These are phyloP conservation scores for Sugiyamaella boreocaroliniensis DNA, from an alignment of 805 yeast genomes.

Conservation along the genomic window DNA sequence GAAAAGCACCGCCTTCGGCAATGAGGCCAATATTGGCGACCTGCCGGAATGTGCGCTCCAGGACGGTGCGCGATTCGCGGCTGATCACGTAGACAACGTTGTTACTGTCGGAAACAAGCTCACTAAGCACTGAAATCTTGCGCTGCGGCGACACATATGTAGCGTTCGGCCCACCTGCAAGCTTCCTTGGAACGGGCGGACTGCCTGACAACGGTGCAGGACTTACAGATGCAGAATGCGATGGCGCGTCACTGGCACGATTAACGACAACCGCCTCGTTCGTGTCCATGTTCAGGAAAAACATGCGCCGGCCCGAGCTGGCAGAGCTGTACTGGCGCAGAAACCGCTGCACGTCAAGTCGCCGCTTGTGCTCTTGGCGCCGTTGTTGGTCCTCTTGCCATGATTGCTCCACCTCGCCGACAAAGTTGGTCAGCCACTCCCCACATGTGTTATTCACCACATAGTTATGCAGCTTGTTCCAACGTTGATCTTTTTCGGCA, in stretches of 20 bases:
- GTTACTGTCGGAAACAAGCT: slow-evolving; percentile 48
- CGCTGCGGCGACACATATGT: slow-evolving; percentile 54
- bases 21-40: slow-evolving; percentile 69
- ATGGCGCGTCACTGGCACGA: not conserved
- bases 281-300: slow-evolving; percentile 48
- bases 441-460: slow-evolving; percentile 64
- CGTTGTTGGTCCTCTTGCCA: slow-evolving; percentile 47
- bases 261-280: slow-evolving; percentile 6
- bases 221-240: not conserved
- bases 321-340: slow-evolving; percentile 27
- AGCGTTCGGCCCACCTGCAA: slow-evolving; percentile 1
- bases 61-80: slow-evolving; percentile 52
- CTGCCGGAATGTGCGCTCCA: slow-evolving; percentile 63
- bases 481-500: slow-evolving; percentile 52
- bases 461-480: slow-evolving; percentile 54
- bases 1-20: slow-evolving; percentile 85
- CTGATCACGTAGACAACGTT: slow-evolving; percentile 71
- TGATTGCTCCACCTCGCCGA: slow-evolving; percentile 44
- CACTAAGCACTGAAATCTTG: slow-evolving; percentile 50
- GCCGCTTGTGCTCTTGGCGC: slow-evolving; percentile 27
- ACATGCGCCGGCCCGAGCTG: slow-evolving; percentile 35
- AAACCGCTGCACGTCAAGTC: slow-evolving; percentile 33
- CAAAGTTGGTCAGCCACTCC: slow-evolving; percentile 61
- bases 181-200: not conserved
- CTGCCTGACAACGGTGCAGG: not conserved